Percentiles rank a stretch among this genome's conserved stretches.
These are phyloP conservation scores for Zarea fungicola DNA, from an alignment of 2,329 filamentous ascomycete genomes.

Conservation along the genomic window DNA sequence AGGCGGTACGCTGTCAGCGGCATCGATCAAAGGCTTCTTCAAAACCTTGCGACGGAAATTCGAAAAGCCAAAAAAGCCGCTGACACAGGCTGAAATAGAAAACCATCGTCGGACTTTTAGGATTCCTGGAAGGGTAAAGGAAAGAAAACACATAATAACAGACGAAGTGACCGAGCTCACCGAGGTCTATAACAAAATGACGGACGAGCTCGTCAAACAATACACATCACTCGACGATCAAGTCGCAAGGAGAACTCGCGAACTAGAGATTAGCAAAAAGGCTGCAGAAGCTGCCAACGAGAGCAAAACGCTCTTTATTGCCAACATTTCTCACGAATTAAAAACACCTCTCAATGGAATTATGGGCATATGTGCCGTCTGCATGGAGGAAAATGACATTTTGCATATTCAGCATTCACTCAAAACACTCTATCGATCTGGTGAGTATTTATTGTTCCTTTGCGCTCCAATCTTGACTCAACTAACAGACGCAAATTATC, in stretches of 20 bases:
- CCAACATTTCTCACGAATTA: slow-evolving; percentile 82
- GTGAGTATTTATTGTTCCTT: slow-evolving; percentile 17
- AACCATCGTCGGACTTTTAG: slow-evolving; percentile 60
- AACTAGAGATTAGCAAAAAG: slow-evolving; percentile 85
- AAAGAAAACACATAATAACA: slow-evolving; percentile 67
- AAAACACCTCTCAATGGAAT: slow-evolving; percentile 96
- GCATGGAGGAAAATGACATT: slow-evolving; percentile 85
- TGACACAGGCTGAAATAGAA: slow-evolving; percentile 26
- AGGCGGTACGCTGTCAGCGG: slow-evolving; percentile 35
- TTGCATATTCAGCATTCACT: slow-evolving; percentile 74
- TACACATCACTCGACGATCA: slow-evolving; percentile 81
- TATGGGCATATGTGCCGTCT: slow-evolving; percentile 86
- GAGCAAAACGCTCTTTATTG: slow-evolving; percentile 96
- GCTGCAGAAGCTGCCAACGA: slow-evolving; percentile 93
- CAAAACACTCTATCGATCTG: slow-evolving; percentile 84
- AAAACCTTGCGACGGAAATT: slow-evolving; percentile 33
- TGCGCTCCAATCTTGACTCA: not conserved
- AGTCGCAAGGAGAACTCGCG: slow-evolving; percentile 73
- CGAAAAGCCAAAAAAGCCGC: slow-evolving; percentile 25
- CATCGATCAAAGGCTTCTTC: slow-evolving; percentile 39
- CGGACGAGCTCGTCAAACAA: slow-evolving; percentile 80
- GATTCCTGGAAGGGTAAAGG: slow-evolving; percentile 77
- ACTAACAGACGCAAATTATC: not conserved
- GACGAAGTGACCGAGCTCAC: slow-evolving; percentile 85
- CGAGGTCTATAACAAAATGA: slow-evolving; percentile 87